Base-by-base conservation (phyloP, 208 protist species). In the Acanthamoeba lenticulata region DNA sequence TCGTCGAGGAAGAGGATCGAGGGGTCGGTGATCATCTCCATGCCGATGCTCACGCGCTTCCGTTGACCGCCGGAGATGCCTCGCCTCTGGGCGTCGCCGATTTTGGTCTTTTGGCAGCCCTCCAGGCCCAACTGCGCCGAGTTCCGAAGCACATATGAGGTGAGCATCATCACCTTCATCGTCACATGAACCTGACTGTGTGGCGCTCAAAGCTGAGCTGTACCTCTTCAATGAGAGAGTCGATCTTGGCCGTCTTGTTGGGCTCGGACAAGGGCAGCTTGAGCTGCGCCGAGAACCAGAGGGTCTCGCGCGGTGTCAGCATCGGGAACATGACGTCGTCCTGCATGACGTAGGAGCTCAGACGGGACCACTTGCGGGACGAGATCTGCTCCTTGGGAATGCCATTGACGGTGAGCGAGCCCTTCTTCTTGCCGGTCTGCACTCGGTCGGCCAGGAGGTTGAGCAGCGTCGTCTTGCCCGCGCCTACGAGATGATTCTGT, bases 1-100 rank as follows among this genome's bases (percentile, higher is more conserved):
- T 95, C 94, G 45, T 96, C 95, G 34, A 96, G 83, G 49, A 96
- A 95, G 40, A 96, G 55, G 2, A 96, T 74, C 24, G 32, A 77
- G 1, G 95, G 95, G 1, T 95, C 38, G 15, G 49, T 94, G 29
- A 96, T 77, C 42, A 96, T 55, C 94, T 97, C 96, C 0, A 95
- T 94, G 60, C 95, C 96, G 34, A 97, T 95, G 72, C 94, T 95
- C 21, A 95, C 89, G 13, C 96, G 79, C 83, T 97, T 97, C n/a
- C 85, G 92, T 93, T 97, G 89, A 1, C 96, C 96, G 49, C 89
- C 89, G 17, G 89, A 93, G 2, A 93, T 93, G 36, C 95, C 95
- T 45, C 93, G 72, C 45, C 1, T 38, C 89, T 47, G 11, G 1
- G 42, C 49, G n/a, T 42, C 45, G 1, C 95, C 95, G 17, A 96